phyloP scores from a whole-genome alignment of 306 rosid species.

The Sicyos baderoa region DNA sequence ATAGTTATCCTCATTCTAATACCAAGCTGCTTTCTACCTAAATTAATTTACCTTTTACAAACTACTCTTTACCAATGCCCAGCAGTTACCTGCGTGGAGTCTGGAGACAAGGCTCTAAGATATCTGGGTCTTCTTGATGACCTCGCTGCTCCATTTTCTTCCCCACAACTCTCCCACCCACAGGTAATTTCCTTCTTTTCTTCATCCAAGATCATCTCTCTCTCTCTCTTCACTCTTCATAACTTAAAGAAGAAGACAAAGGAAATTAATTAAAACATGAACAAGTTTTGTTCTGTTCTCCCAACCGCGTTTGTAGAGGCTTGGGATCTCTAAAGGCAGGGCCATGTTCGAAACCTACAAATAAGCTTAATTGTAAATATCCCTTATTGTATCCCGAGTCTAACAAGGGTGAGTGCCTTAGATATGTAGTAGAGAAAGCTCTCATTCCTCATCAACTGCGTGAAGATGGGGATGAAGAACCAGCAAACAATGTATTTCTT shows the following conservation, averaged over 20 bases:
- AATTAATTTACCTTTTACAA: too few species aligned
- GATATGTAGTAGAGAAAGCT: too few species aligned
- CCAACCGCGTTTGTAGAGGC: too few species aligned
- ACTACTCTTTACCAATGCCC: not conserved
- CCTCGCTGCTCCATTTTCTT: slow-evolving; percentile 30
- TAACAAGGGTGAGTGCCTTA: too few species aligned
- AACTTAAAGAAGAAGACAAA: not conserved
- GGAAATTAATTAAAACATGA: not conserved
- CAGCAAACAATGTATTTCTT: not conserved
- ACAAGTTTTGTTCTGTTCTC: not conserved
- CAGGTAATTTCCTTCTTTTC: slow-evolving; percentile 27
- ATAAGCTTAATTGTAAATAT: too few species aligned
- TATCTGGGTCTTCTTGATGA: slow-evolving; percentile 61
- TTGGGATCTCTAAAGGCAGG: too few species aligned
- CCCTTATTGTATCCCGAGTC: too few species aligned
- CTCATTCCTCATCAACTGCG: not conserved
- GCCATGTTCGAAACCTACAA: too few species aligned
- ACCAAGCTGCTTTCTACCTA: too few species aligned
- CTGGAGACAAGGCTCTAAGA: slow-evolving; percentile 89
- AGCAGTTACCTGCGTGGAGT: slow-evolving; percentile 84
- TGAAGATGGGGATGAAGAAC: not conserved
- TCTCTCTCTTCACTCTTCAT: not conserved
- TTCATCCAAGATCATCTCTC: not conserved
- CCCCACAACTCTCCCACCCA: slow-evolving; percentile 26
- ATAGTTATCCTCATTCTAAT: too few species aligned